A percentile compares a stretch with the other conserved stretches of the same genome.
phyloP scores from a whole-genome alignment of 768 basidiomycete genomes.

The Russula abietina region DNA sequence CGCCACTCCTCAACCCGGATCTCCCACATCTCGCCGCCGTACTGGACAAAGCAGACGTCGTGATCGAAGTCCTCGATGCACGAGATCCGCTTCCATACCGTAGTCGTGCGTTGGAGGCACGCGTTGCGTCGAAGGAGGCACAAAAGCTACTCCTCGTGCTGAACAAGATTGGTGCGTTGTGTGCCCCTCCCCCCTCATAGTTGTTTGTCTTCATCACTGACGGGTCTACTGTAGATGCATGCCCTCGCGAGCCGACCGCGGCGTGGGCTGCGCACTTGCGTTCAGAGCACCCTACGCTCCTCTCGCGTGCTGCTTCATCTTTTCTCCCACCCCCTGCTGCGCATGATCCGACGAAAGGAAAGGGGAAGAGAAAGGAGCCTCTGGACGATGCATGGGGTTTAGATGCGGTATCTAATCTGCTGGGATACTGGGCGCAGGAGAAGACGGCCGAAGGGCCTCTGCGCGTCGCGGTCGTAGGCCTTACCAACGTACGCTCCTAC shows the following conservation, averaged over 20 bases:
- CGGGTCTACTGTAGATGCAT: constrained; percentile 49
- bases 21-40: constrained; percentile 59
- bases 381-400: constrained; percentile 58
- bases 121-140: constrained; percentile 38
- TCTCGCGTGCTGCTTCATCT: constrained; percentile 68
- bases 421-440: constrained; percentile 43
- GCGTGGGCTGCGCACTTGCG: constrained; percentile 65
- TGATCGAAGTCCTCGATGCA: constrained; percentile 77
- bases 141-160: constrained; percentile 60
- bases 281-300: constrained; percentile 51
- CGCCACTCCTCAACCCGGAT: constrained; percentile 57
- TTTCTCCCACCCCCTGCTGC: constrained; percentile 45
- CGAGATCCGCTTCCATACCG: constrained; percentile 74
- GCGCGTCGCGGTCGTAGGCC: constrained; percentile 73
- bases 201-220: constrained; percentile 5
- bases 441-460: constrained; percentile 48
- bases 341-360: constrained; percentile 29
- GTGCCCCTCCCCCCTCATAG: background rate
- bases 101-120: constrained; percentile 55
- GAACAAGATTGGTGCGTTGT: constrained; percentile 76
- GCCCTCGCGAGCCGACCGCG: constrained; percentile 68
- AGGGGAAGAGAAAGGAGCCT: constrained; percentile 41
- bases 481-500: constrained; percentile 59
- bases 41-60: constrained; percentile 69
- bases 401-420: constrained; percentile 43